These are phyloP conservation scores for Naegleria lovaniensis DNA, from an alignment of 208 protist species.

Conservation along the genomic window DNA sequence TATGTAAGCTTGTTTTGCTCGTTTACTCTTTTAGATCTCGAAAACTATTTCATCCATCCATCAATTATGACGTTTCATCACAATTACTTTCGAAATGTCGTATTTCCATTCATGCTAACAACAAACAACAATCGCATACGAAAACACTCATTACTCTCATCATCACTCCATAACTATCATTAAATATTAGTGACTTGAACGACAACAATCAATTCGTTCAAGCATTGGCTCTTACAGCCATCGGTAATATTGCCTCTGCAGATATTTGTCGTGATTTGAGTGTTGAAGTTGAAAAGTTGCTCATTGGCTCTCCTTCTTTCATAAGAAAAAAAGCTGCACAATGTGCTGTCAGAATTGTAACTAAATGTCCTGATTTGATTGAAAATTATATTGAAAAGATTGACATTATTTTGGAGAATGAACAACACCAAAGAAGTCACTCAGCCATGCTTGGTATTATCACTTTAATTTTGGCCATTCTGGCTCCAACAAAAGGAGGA, in stretches of 20 bases:
- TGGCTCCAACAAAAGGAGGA: conserved; percentile 43
- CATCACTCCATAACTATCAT: background rate
- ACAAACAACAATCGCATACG: too few relatives aligned
- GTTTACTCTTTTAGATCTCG: conserved; percentile 24
- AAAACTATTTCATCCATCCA: background rate
- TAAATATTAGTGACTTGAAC: conserved; percentile 31
- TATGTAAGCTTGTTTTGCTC: conserved; percentile 36
- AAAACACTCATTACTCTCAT: background rate
- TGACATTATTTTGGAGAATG: background rate
- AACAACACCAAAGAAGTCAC: conserved; percentile 32
- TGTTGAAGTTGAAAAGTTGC: conserved; percentile 77
- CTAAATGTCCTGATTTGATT: conserved; percentile 67
- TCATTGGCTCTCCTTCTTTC: conserved; percentile 71
- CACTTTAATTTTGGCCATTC: conserved; percentile 62
- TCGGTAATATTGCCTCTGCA: conserved; percentile 82
- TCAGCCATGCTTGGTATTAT: conserved; percentile 60
- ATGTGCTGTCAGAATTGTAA: conserved; percentile 70
- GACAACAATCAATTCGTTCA: conserved; percentile 61
- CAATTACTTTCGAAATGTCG: too few relatives aligned
- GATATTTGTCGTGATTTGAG: conserved; percentile 68
- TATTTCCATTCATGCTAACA: too few relatives aligned
- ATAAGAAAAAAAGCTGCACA: conserved; percentile 88
- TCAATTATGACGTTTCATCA: too few relatives aligned
- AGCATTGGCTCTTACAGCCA: conserved; percentile 66
- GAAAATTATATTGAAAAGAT: conserved; percentile 30